Evolutionary conservation across 257 asterid species (phyloP).

Genomic region (Jacaranda mimosifolia): DNA sequence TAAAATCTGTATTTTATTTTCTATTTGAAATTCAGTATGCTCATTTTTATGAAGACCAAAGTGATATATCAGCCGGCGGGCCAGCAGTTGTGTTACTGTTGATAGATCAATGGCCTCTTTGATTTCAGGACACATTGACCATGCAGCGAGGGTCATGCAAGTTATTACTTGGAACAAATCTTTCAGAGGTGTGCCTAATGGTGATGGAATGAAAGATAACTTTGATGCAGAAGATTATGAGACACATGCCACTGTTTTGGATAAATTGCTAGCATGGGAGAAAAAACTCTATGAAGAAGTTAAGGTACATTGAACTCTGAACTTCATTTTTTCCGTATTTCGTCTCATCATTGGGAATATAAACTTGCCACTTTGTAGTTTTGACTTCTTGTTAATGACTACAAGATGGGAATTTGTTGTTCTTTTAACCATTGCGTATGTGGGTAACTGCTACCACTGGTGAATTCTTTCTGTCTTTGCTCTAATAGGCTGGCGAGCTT

Average conservation of each 20-base stretch:
- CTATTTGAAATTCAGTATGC: background rate
- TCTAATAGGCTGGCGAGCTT: slow-evolving; percentile 79
- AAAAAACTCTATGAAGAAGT: slow-evolving; percentile 97
- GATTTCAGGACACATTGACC: slow-evolving; percentile 92
- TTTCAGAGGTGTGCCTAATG: slow-evolving; percentile 70
- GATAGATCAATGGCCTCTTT: slow-evolving; percentile 21
- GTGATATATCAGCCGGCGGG: background rate
- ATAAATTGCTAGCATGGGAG: slow-evolving; percentile 98
- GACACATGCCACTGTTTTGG: slow-evolving; percentile 95
- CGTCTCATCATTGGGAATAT: no score
- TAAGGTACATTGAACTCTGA: slow-evolving; percentile 58
- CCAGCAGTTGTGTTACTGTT: slow-evolving; percentile 3
- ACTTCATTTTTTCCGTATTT: background rate
- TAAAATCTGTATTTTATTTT: background rate
- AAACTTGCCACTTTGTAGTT: background rate
- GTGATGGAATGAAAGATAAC: slow-evolving; percentile 65
- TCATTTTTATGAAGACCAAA: background rate
- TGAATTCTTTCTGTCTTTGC: slow-evolving; percentile 30
- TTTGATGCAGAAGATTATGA: slow-evolving; percentile 72
- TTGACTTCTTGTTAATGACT: background rate
- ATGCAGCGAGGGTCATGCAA: slow-evolving; percentile 95
- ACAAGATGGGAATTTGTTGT: background rate
- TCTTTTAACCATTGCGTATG: background rate
- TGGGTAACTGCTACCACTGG: background rate
- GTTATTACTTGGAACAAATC: slow-evolving; percentile 98